Conservation (phyloP, 192 early-diverging fungal genomes). For the Gorgonomyces haynaldii region DNA sequence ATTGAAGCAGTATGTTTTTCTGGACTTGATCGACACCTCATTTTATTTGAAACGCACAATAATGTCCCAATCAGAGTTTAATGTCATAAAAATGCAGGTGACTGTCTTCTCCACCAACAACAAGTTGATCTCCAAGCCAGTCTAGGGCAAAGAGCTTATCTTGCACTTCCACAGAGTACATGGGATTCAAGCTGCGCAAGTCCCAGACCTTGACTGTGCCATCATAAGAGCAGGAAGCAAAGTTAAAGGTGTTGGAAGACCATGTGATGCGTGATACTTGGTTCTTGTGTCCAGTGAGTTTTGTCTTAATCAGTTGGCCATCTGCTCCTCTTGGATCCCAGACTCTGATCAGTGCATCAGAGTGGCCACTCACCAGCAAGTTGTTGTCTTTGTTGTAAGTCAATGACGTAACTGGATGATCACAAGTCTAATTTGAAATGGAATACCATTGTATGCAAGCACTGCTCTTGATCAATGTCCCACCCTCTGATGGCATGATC, state of each 20-base stretch:
- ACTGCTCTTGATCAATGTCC: slow-evolving; percentile 71
- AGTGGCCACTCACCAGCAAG: slow-evolving; percentile 79
- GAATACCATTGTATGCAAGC: slow-evolving; percentile 58
- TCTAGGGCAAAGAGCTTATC: slow-evolving; percentile 62
- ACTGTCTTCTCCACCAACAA: slow-evolving; percentile 66
- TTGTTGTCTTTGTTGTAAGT: slow-evolving; percentile 57
- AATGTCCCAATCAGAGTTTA: no score
- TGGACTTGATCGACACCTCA: no score
- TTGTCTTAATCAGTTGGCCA: slow-evolving; percentile 60
- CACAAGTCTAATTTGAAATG: slow-evolving; percentile 53
- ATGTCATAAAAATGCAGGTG: slow-evolving; percentile 45
- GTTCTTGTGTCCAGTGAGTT: slow-evolving; percentile 63
- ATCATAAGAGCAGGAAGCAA: slow-evolving; percentile 83
- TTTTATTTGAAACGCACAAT: no score
- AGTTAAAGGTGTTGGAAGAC: slow-evolving; percentile 62
- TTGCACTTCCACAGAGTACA: slow-evolving; percentile 58
- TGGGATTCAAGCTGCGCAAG: slow-evolving; percentile 71
- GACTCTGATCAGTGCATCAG: slow-evolving; percentile 67
- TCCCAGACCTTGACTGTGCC: slow-evolving; percentile 85
- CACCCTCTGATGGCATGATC: slow-evolving; percentile 88
- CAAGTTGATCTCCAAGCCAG: slow-evolving; percentile 53
- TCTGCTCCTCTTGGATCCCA: slow-evolving; percentile 82
- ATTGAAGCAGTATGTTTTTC: no score
- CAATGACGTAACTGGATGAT: slow-evolving; percentile 66
- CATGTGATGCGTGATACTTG: slow-evolving; percentile 79